Evolutionary conservation across 2,329 filamentous ascomycete species (phyloP).

Genomic region (Sordariomycetes sp.): DNA sequence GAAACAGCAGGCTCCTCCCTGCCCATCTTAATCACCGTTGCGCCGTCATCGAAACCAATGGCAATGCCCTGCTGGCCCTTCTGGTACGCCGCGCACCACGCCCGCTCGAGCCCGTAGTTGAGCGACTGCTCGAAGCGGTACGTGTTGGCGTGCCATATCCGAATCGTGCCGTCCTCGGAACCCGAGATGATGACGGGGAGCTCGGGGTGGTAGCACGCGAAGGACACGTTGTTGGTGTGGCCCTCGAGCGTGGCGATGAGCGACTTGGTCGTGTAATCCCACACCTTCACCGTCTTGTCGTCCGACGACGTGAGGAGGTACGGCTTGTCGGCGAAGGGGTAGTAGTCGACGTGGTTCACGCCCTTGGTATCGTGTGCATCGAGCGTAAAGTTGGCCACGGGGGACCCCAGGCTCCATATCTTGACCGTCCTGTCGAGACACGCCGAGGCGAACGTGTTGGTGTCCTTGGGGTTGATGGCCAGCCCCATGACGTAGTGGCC

Average conservation of each 20-base stretch:
- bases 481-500: conserved; percentile 94
- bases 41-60: conserved; percentile 94
- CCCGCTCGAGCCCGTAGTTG: conserved; percentile 89
- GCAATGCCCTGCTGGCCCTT: conserved; percentile 88
- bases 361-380: conserved; percentile 96
- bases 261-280: conserved; percentile 98
- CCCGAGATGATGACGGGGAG: conserved; percentile 94
- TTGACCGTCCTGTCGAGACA: conserved; percentile 89
- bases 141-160: conserved; percentile 98
- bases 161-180: conserved; percentile 92
- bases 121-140: conserved; percentile 92
- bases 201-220: conserved; percentile 95
- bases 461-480: conserved; percentile 95
- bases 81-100: conserved; percentile 96
- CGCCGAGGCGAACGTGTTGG: conserved; percentile 81
- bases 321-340: conserved; percentile 59
- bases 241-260: conserved; percentile 93
- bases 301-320: conserved; percentile 96
- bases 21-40: conserved; percentile 94
- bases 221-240: conserved; percentile 95
- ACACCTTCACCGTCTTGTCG: conserved; percentile 92
- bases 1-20: conserved; percentile 94
- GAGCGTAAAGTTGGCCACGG: conserved; percentile 90
- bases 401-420: conserved; percentile 91
- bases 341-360: conserved; percentile 94